Base-by-base conservation (phyloP, 306 rosid genomes). In the Psophocarpus tetragonolobus region DNA sequence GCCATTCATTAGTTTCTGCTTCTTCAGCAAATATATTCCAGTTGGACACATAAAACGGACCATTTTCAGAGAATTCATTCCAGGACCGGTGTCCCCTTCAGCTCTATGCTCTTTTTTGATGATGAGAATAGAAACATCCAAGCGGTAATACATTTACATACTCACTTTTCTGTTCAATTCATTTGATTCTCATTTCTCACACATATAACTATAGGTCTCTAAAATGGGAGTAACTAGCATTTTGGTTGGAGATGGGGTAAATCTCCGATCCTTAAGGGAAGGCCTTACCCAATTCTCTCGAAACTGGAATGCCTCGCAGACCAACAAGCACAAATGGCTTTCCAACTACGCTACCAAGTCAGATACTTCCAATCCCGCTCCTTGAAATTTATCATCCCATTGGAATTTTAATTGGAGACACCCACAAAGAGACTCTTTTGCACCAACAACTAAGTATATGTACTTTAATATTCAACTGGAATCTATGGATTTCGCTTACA, bases 151-250 rank as follows among this genome's bases (percentile, higher is more conserved):
- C 20, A 51, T 38, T 36, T 42, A 12, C 5, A 18, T 24, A 36
- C 11, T 60, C 21, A 13, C 65, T 73, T 73, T 35, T 9, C n/a
- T 67, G 41, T 12, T 65, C 5, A 10, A 10, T 38, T 65, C 18
- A 2, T 65, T 64, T 29, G 1, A 1, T 33, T 4, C 1, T 30
- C 38, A 21, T 54, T 6, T 65, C 8, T 33, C 18, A 5, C 6
- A n/a, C 54, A 8, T 50, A 8, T 48, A 18, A 1, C 30, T 1
- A 11, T 87, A 95, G 98, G 91, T 92, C 71, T 88, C 97, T 21
- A 91, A 91, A 83, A 91, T 91, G 93, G 98, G 97, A 73, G 97
- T 88, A 6, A 91, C 98, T 4, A 87, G 97, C 90, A 83, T 89
- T 77, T 88, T 91, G 87, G 97, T 95, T 41, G 87, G 47, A 21